Evolutionary conservation across 2,329 filamentous ascomycete genomes (phyloP).

Genomic region (Monilinia aucupariae): DNA sequence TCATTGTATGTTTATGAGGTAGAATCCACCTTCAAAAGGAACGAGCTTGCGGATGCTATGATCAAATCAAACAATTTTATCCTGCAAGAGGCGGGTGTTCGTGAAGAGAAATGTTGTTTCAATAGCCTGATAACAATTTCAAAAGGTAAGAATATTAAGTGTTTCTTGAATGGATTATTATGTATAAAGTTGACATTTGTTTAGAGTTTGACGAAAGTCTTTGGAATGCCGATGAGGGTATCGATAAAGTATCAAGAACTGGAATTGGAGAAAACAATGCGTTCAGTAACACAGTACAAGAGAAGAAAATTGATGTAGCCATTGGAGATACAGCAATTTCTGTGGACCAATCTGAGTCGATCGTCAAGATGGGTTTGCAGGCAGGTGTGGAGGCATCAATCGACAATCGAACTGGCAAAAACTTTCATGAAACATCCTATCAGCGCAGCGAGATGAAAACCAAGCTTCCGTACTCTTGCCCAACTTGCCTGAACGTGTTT

Average conservation of each 20-base stretch:
- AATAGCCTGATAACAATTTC: not conserved
- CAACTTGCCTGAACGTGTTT: not conserved
- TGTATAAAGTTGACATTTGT: not conserved
- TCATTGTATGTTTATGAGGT: slow-evolving; percentile 3
- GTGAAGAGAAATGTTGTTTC: not conserved
- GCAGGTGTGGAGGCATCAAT: not conserved
- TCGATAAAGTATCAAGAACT: not conserved
- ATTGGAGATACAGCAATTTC: not conserved
- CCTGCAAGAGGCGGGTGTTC: not conserved
- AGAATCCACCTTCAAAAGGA: not conserved
- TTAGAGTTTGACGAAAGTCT: not conserved
- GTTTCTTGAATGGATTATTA: not conserved
- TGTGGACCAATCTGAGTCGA: not conserved
- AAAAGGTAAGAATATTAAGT: not conserved
- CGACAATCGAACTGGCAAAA: not conserved
- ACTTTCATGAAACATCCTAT: not conserved
- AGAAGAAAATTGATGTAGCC: not conserved
- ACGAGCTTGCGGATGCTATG: not conserved
- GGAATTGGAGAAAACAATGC: not conserved
- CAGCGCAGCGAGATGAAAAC: not conserved
- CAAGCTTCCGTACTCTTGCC: not conserved
- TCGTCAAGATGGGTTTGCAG: not conserved
- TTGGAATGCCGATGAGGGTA: not conserved
- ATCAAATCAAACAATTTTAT: not conserved
- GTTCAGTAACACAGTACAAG: not conserved